Evolutionary conservation across 306 rosid species (phyloP).

Genomic region (Cucumis cinereus): DNA sequence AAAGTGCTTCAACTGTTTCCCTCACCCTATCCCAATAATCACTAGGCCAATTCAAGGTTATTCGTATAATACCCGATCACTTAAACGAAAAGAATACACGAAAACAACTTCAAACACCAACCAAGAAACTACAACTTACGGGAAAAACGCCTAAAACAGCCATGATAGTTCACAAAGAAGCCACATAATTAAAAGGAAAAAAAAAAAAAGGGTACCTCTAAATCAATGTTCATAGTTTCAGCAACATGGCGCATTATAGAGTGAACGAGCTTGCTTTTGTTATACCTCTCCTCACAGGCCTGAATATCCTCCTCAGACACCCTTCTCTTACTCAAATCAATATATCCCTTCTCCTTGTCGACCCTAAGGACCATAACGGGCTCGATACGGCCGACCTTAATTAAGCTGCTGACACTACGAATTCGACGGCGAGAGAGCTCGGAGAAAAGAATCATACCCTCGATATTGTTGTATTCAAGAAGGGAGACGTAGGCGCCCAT

Average conservation of each 20-base stretch:
- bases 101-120: not conserved
- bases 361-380: constrained; percentile 96
- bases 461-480: constrained; percentile 90
- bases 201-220: constrained; percentile 41
- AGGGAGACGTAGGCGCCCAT: constrained; percentile 98
- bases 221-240: constrained; percentile 60
- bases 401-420: constrained; percentile 77
- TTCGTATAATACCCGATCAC: not conserved
- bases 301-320: constrained; percentile 90
- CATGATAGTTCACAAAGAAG: not conserved
- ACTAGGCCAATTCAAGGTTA: not conserved
- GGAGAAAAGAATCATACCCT: constrained; percentile 90
- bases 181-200: not conserved
- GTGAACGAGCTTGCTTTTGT: constrained; percentile 96
- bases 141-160: not conserved
- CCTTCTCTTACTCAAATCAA: constrained; percentile 88
- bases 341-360: constrained; percentile 89
- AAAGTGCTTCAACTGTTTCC: not conserved
- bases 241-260: constrained; percentile 96
- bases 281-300: constrained; percentile 83
- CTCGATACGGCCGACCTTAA: constrained; percentile 88
- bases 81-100: not conserved
- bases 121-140: not conserved
- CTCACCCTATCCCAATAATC: not conserved
- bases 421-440: constrained; percentile 98